Evolutionary conservation across 1,284 basidiomycete genomes (phyloP), one percentile per base, ranked within the genome.

Genomic region (Apiotrichum domesticum): DNA sequence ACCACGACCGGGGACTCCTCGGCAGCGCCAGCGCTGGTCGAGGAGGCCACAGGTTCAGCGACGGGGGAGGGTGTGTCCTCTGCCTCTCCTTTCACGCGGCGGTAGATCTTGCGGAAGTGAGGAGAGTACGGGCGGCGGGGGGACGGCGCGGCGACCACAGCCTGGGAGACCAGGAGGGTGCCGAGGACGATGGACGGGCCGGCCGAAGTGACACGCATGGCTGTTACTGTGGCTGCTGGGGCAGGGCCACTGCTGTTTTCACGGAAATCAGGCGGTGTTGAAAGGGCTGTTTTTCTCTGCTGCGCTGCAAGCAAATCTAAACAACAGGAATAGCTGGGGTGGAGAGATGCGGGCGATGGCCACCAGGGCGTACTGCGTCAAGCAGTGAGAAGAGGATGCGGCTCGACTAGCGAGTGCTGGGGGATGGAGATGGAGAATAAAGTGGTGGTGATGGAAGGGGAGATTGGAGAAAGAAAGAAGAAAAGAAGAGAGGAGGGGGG

Each of bases 341-440:
- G 37, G 8, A 13, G 37, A 39, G 37, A 39, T 39, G 37, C 3
- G 14, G 39, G 21, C 32, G 56, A 50, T 45, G 51, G 67, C 66
- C 66, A 46, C 66, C 65, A 42, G 66, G 67, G 66, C 68, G 44
- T 46, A 41, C 60, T 66, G 64, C 62, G 60, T 63, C 64, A 59
- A 66, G 64, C 64, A 64, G 65, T 42, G 33, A 50, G 52, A 45
- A 33, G 51, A n/a, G 32, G 35, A 44, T 41, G 55, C 52, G 51
- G 33, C 59, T 61, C 59, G 59, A 46, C 59, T 61, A 55, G 59
- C 59, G 60, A 62, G 60, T 52, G 54, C 48, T 15, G 15, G 37
- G 34, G 29, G 44, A 46, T 35, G 15, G 54, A 40, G 21, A 45
- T 35, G 14, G 46, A 45, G 44, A 52, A 21, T 48, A 34, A 52